Evolutionary conservation across 805 yeast genomes (phyloP), one percentile per base, ranked within the genome.

Genomic region (Sugiyamaella chiloensis): DNA sequence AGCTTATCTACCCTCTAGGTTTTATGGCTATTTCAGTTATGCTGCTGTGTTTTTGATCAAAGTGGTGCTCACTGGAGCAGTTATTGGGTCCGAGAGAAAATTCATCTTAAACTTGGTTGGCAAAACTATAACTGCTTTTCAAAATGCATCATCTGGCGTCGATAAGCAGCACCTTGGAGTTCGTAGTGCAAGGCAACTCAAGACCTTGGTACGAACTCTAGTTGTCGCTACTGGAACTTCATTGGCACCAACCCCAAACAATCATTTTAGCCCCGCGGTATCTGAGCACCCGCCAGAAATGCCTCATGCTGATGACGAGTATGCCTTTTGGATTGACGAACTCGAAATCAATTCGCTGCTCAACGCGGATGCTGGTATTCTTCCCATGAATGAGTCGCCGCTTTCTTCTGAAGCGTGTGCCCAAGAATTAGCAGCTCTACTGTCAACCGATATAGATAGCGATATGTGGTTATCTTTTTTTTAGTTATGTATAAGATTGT

Each of bases 31-130:
- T 36, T 47, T 55, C 29, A 42, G 47, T 14, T 52, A 52, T 24
- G 59, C 58, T 7, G 59, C 55, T 2, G 59, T 55, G 6, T 54
- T 55, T 27, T 45, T 55, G 21, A 51, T 55, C 50, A 55, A 55
- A 35, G 49, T 52, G 2, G 57, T 48, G 12, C 52, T 55, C 31
- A 55, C 58, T n/a, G 58, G 55, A 4, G 59, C 59, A 4, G 50
- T 55, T 3, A 42, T 21, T 9, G 19, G 35, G 6, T 24, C 41
- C 21, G 56, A 51, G 26, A 55, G 52, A 24, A 44, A 44, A 16
- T n/a, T 17, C 5, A 44, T 40, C n/a, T 19, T 44, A 17, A 27
- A 24, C 11, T 29, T 44, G 9, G 24, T 44, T 12, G 42, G 37
- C 9, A 24, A 31, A 16, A 17, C 37, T 20, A 44, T 39, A 17